A percentile compares a stretch with the other conserved stretches of the same genome.
These are phyloP conservation scores for Eustoma russellianum DNA, from an alignment of 257 asterid species.

Conservation along the genomic window DNA sequence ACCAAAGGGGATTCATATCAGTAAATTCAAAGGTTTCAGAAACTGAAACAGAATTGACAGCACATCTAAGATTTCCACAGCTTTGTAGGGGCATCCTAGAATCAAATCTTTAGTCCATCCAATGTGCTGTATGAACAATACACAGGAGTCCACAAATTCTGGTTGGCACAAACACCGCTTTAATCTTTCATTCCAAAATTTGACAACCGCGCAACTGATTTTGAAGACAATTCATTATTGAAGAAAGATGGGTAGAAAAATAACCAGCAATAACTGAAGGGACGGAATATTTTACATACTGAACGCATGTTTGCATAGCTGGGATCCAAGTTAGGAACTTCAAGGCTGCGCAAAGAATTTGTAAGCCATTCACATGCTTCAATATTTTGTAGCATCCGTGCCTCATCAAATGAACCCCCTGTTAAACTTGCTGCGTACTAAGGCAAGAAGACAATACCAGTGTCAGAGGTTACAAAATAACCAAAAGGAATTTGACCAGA, in stretches of 20 bases:
- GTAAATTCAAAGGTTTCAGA: neutral
- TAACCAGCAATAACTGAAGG: too few species aligned
- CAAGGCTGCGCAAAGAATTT: constrained; percentile 53
- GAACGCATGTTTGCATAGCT: constrained; percentile 59
- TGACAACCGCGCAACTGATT: too few species aligned
- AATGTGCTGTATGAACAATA: too few species aligned
- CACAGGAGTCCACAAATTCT: too few species aligned
- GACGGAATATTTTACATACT: constrained; percentile 40
- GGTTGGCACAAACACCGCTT: too few species aligned
- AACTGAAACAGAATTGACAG: too few species aligned
- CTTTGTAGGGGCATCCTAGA: too few species aligned
- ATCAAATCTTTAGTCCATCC: too few species aligned
- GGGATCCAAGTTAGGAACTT: constrained; percentile 72
- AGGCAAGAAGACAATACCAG: constrained; percentile 18
- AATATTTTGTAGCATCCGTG: constrained; percentile 77
- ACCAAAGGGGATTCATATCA: neutral
- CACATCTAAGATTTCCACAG: too few species aligned
- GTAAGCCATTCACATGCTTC: constrained; percentile 97
- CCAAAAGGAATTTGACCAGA: constrained; percentile 1
- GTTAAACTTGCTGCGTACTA: constrained; percentile 66
- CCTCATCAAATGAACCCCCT: constrained; percentile 88
- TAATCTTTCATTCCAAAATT: too few species aligned
- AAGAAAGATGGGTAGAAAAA: too few species aligned
- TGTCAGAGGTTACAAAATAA: constrained; percentile 3
- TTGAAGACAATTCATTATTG: too few species aligned